A percentile compares a stretch with the other conserved stretches of the same genome.
Conservation (phyloP, 169 alveolate species). For the Plasmodium berghei region DNA sequence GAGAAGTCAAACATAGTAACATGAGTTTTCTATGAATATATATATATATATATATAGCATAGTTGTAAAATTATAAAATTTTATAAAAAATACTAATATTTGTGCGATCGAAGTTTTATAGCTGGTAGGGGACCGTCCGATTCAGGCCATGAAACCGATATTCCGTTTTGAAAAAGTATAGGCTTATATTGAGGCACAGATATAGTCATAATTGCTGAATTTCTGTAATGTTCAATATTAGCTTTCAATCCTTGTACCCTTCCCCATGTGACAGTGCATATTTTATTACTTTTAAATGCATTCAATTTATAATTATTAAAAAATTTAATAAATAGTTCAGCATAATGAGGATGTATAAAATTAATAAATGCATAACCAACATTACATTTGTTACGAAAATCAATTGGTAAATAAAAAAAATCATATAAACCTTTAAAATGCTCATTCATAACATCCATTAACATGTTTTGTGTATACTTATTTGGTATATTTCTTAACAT, state of each 20-base stretch:
- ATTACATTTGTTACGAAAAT: slow-evolving; percentile 88
- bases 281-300: slow-evolving; percentile 78
- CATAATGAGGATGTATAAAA: slow-evolving; percentile 80
- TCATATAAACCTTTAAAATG: slow-evolving; percentile 84
- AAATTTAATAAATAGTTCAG: slow-evolving; percentile 72
- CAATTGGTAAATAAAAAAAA: slow-evolving; percentile 90
- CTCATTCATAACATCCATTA: slow-evolving; percentile 82
- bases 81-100: not conserved
- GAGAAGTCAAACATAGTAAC: too few relatives aligned
- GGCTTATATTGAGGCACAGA: slow-evolving; percentile 81
- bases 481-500: slow-evolving; percentile 92
- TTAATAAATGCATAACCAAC: slow-evolving; percentile 91
- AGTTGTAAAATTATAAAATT: too few relatives aligned
- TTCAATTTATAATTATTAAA: slow-evolving; percentile 75
- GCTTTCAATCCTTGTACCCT: slow-evolving; percentile 81
- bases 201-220: slow-evolving; percentile 80
- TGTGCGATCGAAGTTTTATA: slow-evolving; percentile 74
- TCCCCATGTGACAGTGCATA: slow-evolving; percentile 79
- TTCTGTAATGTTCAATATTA: slow-evolving; percentile 78
- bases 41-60: not conserved
- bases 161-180: slow-evolving; percentile 78
- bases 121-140: slow-evolving; percentile 80
- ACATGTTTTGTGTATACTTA: slow-evolving; percentile 86
- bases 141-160: slow-evolving; percentile 78
- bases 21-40: not conserved